phyloP scores from a whole-genome alignment of 148 eudicot genomes.

The Selenicereus undatus region DNA sequence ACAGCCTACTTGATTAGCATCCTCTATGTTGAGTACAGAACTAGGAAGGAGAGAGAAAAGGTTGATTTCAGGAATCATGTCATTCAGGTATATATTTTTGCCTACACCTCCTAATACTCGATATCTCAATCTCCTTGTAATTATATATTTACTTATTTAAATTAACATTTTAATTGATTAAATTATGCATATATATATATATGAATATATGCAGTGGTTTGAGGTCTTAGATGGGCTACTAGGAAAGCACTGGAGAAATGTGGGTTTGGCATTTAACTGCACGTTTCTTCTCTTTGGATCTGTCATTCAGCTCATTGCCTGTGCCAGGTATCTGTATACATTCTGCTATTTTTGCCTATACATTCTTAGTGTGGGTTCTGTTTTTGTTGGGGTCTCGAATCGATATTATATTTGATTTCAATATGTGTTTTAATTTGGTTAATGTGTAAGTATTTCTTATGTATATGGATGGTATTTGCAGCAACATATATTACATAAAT shows the following conservation, averaged over 20 bases:
- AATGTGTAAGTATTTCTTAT: neutral
- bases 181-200: neutral
- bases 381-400: neutral
- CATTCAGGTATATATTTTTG: conserved; percentile 59
- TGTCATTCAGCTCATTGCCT: conserved; percentile 93
- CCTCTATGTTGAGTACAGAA: conserved; percentile 90
- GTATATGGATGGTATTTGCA: conserved; percentile 30
- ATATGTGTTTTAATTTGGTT: neutral
- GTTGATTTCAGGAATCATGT: conserved; percentile 93
- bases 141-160: neutral
- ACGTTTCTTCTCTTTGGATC: conserved; percentile 94
- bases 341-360: neutral
- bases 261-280: conserved; percentile 92
- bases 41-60: conserved; percentile 89
- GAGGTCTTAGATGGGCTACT: conserved; percentile 93
- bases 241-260: conserved; percentile 94
- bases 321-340: conserved; percentile 59
- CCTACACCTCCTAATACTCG: neutral
- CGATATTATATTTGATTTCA: neutral
- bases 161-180: neutral
- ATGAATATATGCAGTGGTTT: conserved; percentile 57
- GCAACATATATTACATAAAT: conserved; percentile 91
- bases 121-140: neutral
- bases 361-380: too few species aligned
- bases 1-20: conserved; percentile 87